Evolutionary conservation across 352 stramenopile genomes (phyloP).

Genomic region (Globisporangium splendens): DNA sequence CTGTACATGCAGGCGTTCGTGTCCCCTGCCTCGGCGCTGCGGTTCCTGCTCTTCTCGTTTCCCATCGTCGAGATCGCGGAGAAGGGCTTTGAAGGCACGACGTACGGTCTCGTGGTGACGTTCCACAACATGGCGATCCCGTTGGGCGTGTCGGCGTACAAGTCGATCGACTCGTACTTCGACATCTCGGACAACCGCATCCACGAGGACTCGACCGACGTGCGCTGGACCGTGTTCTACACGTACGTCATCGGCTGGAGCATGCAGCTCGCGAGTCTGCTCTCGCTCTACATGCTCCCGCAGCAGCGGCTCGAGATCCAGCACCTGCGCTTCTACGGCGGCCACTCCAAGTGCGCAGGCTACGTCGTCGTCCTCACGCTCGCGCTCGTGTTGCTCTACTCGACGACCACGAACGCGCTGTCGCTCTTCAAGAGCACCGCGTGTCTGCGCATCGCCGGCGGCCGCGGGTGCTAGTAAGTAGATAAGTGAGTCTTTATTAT

Average conservation of each 20-base stretch:
- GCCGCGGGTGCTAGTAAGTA: conserved; percentile 25
- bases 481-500: neutral
- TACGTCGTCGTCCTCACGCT: conserved; percentile 21
- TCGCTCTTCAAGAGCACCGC: conserved; percentile 48
- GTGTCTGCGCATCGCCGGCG: conserved; percentile 46
- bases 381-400: conserved; percentile 15
- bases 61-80: conserved; percentile 51
- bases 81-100: conserved; percentile 21
- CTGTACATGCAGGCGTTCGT: conserved; percentile 60
- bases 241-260: conserved; percentile 55
- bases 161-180: conserved; percentile 60
- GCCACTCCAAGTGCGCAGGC: conserved; percentile 9
- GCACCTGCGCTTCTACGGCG: conserved; percentile 23
- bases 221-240: conserved; percentile 39
- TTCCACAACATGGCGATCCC: conserved; percentile 38
- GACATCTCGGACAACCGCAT: conserved; percentile 44
- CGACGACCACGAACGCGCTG: conserved; percentile 35
- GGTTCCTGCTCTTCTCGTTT: conserved; percentile 51
- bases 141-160: conserved; percentile 35
- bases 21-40: conserved; percentile 39
- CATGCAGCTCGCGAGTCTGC: conserved; percentile 43
- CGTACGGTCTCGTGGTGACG: conserved; percentile 39
- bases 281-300: conserved; percentile 45
- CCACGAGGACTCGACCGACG: conserved; percentile 8
- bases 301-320: conserved; percentile 28